Evolutionary conservation across 257 asterid species (phyloP), one percentile per base, ranked within the genome.

Genomic region (Cynanchum wilfordii): DNA sequence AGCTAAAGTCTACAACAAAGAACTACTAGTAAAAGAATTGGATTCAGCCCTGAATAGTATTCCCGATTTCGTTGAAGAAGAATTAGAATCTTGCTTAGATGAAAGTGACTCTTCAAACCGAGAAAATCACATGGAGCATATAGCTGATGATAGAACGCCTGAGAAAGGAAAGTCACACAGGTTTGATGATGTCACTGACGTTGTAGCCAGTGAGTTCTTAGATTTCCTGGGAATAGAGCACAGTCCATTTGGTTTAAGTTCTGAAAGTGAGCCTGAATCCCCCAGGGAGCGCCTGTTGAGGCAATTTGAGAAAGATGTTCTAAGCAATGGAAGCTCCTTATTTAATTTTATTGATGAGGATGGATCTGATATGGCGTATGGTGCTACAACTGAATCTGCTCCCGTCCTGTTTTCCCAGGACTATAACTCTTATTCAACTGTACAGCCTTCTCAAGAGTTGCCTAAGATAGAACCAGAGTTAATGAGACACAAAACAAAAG

Each of bases 191-290:
- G 82, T 70, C 68, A 73, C 85, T 25, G 90, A 88, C 64, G 83
- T 79, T 12, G 89, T 90, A 54, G 97, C 97, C 24, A 78, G 73
- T 76, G 98, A 90, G 78, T 92, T 95, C 92, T 70, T 95, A 81
- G 90, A 90, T 66, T 84, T 90, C 92, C 83, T 89, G 69, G 97
- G 96, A 45, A 79, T 90, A 73, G 95, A 91, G 80, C 86, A 87
- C 44, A 85, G 92, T 78, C 96, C 96, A 74, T 74, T 81, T 72
- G 88, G 90, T 80, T 78, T 81, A 80, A 90, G 90, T 82, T 92
- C 96, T 30, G 96, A 86, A 80, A 90, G 97, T 66, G 98, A 94
- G 78, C 93, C 98, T 0, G 98, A 90, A 62, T 95, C 98, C 62
- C 99, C 99, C 8, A 82, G 99, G 82, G 98, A 88, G 79, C 86